A percentile compares a stretch with the other conserved stretches of the same genome.
Evolutionary conservation across 2,329 filamentous ascomycete genomes (phyloP).

Genomic region (Elsinoe fawcettii): DNA sequence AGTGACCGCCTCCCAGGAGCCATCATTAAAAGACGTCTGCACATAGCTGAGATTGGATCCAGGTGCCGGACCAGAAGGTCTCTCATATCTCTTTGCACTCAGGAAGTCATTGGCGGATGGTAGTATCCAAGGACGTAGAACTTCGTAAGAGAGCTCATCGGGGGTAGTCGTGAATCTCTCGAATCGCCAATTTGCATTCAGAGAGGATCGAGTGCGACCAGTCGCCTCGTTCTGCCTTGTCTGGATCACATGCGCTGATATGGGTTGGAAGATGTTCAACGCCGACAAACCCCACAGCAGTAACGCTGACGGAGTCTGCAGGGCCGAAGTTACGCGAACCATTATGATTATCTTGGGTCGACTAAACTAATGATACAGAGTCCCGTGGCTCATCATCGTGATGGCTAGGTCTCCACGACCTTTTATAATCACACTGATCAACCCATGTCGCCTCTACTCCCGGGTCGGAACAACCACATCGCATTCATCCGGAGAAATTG

Average conservation of each 20-base stretch:
- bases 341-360: background rate
- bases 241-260: background rate
- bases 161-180: conserved; percentile 31
- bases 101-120: conserved; percentile 38
- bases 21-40: conserved; percentile 34
- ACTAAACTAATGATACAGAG: background rate
- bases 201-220: background rate
- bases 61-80: conserved; percentile 26
- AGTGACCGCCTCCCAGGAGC: conserved; percentile 34
- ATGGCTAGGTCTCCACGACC: background rate
- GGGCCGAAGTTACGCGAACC: background rate
- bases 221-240: background rate
- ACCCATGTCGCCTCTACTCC: background rate
- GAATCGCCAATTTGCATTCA: conserved; percentile 36
- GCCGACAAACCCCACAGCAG: background rate
- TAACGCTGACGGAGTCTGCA: background rate
- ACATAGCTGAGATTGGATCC: conserved; percentile 29
- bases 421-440: background rate
- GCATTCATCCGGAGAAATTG: background rate
- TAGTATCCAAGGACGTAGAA: conserved; percentile 37
- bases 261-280: background rate
- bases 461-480: background rate
- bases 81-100: conserved; percentile 27
- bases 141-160: conserved; percentile 31
- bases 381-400: too few relatives aligned